These are phyloP conservation scores for Glomus cerebriforme DNA, from an alignment of 192 early-diverging fungal genomes.

Conservation along the genomic window DNA sequence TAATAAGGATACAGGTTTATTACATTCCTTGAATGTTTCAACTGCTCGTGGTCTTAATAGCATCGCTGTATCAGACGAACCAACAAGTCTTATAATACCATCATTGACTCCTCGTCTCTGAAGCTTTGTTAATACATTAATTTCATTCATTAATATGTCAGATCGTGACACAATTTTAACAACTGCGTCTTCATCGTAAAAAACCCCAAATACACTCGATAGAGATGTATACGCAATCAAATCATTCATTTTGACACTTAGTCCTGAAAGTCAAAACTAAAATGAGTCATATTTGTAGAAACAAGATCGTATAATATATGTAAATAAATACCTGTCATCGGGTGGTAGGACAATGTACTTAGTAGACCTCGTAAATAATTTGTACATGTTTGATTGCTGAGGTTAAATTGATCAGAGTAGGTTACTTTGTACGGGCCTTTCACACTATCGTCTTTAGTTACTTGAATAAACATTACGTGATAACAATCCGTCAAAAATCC, in stretches of 20 bases:
- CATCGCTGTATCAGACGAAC: conserved; percentile 3
- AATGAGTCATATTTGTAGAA: not conserved
- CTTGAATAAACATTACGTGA: conserved; percentile 14
- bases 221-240: conserved; percentile 5
- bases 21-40: conserved; percentile 1
- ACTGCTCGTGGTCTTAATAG: conserved; percentile 7
- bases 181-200: not conserved
- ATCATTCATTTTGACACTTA: not conserved
- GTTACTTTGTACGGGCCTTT: not conserved
- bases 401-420: not conserved
- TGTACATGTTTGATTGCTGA: not conserved
- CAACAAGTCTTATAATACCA: conserved; percentile 2
- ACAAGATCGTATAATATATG: too few species aligned
- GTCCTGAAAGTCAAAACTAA: conserved; percentile 5
- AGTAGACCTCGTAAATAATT: not conserved
- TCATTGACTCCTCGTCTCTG: not conserved
- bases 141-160: conserved; percentile 3
- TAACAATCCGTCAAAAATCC: conserved; percentile 14
- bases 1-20: not conserved
- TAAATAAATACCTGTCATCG: conserved; percentile 11
- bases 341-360: conserved; percentile 1
- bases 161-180: not conserved
- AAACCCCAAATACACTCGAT: conserved; percentile 5
- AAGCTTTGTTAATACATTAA: not conserved
- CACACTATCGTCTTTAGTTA: not conserved